Evolutionary conservation across 345 rosid genomes (phyloP), one percentile per base, ranked within the genome.

Genomic region (Camelina sativa): DNA sequence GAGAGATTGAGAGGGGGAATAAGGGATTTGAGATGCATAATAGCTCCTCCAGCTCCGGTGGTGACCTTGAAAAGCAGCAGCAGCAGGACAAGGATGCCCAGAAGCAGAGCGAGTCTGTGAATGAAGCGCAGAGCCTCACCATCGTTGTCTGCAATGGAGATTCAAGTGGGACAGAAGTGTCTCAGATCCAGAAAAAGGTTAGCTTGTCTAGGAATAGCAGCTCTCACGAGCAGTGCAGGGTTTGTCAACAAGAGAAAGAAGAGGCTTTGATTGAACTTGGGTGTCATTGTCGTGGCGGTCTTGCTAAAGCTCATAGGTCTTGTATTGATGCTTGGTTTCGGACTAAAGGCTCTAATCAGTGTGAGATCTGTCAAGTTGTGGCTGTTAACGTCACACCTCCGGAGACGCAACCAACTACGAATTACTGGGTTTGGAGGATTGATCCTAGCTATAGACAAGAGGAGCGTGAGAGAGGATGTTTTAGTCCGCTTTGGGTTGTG

Each of bases 401-500:
- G 19, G 90, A 87, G 76, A 72, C 87, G 30, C 89, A 70, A 62
- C 87, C 91, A 80, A 83, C 69, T 79, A 74, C 91, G 48, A 87
- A 81, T 77, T 88, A 88, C 82, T 83, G 90, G 97, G 89, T 89
- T 71, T 91, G 96, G 94, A 85, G 92, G 84, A 74, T 85, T 47
- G 91, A 88, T 76, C 91, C 93, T 19, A 82, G 76, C 80, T 83
- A 80, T 57, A 83, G 92, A 84, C 82, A 82, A 54, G 87, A 77
- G 68, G 84, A 86, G 46, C 88, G 67, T 50, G 85, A 83, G 69
- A 84, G 93, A 84, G 89, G 88, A 28, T 93, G 97, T 76, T 83
- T 87, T 73, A 86, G 90, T 74, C 96, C 96, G 4, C 92, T 93
- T 3, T 91, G 98, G 97, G 89, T 93, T 66, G 98, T 97, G 54